These are phyloP conservation scores for Penicillium alfredii DNA, from an alignment of 495 filamentous ascomycete genomes.

Conservation along the genomic window DNA sequence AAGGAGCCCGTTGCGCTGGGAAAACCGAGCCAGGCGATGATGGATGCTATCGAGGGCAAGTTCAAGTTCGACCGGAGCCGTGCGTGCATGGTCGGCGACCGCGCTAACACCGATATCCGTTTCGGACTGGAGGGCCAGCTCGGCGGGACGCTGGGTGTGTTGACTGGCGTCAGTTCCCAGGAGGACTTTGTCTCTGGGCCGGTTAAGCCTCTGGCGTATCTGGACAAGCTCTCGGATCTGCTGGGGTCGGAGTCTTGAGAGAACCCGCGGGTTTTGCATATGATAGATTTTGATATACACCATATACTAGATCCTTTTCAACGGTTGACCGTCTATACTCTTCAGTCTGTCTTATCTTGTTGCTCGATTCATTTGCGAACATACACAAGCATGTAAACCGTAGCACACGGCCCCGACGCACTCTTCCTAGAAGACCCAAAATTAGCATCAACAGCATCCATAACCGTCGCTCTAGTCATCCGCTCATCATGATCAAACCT, in stretches of 20 bases:
- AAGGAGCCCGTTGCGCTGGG: conserved; percentile 70
- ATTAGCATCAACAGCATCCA: too few relatives aligned
- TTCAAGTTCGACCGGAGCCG: conserved; percentile 77
- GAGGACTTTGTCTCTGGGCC: conserved; percentile 69
- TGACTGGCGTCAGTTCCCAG: conserved; percentile 83
- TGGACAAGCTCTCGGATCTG: conserved; percentile 78
- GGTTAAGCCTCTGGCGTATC: conserved; percentile 69
- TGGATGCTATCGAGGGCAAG: conserved; percentile 97
- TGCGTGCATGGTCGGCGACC: conserved; percentile 95
- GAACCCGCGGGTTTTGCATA: too few relatives aligned
- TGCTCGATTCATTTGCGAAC: too few relatives aligned
- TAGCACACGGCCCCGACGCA: too few relatives aligned
- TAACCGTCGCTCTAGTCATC: too few relatives aligned
- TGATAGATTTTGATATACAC: too few relatives aligned
- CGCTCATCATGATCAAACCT: too few relatives aligned
- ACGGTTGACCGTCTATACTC: too few relatives aligned
- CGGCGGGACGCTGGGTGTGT: conserved; percentile 83
- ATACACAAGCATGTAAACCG: too few relatives aligned
- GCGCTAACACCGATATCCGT: conserved; percentile 90
- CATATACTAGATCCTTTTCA: too few relatives aligned
- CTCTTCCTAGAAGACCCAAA: too few relatives aligned
- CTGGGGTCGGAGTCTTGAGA: conserved; percentile 24
- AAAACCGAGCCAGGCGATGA: conserved; percentile 97
- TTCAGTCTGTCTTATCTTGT: too few relatives aligned
- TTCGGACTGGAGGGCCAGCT: conserved; percentile 90